phyloP scores from a whole-genome alignment of 345 rosid genomes.

The Arabidopsis suecica region DNA sequence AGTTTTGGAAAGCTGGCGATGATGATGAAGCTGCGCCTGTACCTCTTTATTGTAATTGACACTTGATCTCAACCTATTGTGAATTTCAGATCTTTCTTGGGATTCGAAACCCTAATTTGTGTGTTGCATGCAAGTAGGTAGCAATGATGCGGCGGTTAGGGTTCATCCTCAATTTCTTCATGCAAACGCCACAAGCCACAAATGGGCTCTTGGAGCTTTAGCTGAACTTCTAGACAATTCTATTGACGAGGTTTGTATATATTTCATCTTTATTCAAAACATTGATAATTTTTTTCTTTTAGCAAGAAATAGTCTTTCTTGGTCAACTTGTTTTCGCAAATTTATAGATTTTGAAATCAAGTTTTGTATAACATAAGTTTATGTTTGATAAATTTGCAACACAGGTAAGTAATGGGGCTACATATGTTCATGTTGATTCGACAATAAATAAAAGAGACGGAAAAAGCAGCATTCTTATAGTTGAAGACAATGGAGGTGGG shows the following conservation, averaged over 20 bases:
- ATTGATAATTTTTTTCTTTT: background rate
- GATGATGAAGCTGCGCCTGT: conserved; percentile 46
- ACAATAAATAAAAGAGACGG: conserved; percentile 49
- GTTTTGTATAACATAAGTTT: background rate
- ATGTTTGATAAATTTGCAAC: background rate
- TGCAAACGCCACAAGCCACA: conserved; percentile 92
- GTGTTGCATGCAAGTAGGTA: conserved; percentile 48
- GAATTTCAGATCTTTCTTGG: background rate
- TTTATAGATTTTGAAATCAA: too few species aligned
- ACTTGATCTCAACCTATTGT: background rate
- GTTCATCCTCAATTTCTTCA: conserved; percentile 94
- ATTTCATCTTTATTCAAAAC: background rate
- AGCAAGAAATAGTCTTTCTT: background rate
- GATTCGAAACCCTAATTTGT: conserved; percentile 9
- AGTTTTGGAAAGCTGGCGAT: conserved; percentile 74
- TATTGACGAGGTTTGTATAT: conserved; percentile 68
- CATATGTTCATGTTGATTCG: conserved; percentile 60
- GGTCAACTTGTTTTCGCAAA: background rate
- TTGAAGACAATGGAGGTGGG: conserved; percentile 80
- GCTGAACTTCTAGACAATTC: conserved; percentile 90
- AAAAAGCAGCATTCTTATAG: conserved; percentile 29
- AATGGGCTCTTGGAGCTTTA: conserved; percentile 95
- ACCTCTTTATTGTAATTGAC: conserved; percentile 33
- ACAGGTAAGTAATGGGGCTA: conserved; percentile 61
- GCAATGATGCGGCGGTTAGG: conserved; percentile 67